phyloP scores from a whole-genome alignment of 345 rosid species.

The Syzygium oleosum region DNA sequence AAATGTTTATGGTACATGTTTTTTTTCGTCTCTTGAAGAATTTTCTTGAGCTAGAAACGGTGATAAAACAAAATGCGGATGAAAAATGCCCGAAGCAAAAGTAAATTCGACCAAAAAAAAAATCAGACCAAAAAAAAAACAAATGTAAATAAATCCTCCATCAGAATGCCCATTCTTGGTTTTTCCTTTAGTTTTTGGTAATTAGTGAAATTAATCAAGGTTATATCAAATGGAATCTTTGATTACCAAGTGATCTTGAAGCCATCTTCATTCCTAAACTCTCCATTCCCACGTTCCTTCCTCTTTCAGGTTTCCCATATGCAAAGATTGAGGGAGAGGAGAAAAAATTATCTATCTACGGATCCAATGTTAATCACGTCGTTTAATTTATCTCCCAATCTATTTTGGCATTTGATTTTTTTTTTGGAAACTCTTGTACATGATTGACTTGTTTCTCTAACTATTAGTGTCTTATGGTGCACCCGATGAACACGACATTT shows the following conservation, averaged over 20 bases:
- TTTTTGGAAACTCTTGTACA: neutral
- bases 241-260: neutral
- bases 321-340: neutral
- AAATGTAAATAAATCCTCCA: neutral
- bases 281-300: neutral
- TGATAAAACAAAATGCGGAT: neutral
- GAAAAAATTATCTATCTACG: too few species aligned
- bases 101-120: too few species aligned
- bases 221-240: neutral
- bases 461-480: accelerated
- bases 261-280: too few species aligned
- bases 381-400: neutral
- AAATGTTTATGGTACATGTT: neutral
- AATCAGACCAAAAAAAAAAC: too few species aligned
- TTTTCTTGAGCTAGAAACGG: neutral
- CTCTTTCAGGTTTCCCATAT: neutral
- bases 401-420: neutral
- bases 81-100: neutral
- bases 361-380: neutral
- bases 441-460: neutral
- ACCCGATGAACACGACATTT: neutral
- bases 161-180: neutral
- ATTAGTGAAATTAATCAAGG: neutral
- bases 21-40: neutral
- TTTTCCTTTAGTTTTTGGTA: neutral